Percentiles rank a stretch among this genome's conserved stretches.
Conservation (phyloP, 306 rosid genomes). For the Glycine tomentella region DNA sequence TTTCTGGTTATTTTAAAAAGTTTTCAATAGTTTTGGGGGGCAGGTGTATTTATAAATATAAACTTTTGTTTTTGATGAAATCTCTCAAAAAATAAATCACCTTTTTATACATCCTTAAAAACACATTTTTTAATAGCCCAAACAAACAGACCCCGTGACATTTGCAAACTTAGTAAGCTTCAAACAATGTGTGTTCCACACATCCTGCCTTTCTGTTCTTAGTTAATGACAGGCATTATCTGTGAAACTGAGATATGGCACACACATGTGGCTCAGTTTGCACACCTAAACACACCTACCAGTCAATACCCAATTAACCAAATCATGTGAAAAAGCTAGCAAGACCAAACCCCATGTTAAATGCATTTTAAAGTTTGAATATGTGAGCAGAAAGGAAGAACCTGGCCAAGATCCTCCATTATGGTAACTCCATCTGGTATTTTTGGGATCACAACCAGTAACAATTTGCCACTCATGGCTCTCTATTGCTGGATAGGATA, state of each 20-base stretch:
- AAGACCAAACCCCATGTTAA: conserved; percentile 12
- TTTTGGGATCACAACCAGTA: conserved; percentile 95
- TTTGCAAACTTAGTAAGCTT: background rate
- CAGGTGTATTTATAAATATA: background rate
- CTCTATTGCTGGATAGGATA: conserved; percentile 85
- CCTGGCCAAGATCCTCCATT: conserved; percentile 99
- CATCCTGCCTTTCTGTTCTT: background rate
- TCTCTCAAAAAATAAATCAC: background rate
- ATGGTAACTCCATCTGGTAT: conserved; percentile 97
- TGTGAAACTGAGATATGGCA: background rate
- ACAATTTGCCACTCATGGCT: conserved; percentile 91
- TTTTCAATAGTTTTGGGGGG: background rate
- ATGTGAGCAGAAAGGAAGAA: conserved; percentile 51
- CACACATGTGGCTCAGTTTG: conserved; percentile 11
- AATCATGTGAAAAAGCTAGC: conserved; percentile 19
- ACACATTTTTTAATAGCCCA: background rate
- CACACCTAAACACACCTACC: background rate
- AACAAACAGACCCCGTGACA: background rate
- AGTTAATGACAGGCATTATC: background rate
- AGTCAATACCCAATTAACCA: background rate
- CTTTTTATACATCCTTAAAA: background rate
- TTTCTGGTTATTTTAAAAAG: background rate
- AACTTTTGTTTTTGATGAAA: background rate
- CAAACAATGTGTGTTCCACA: background rate
- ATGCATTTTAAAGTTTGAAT: conserved; percentile 22